Percentiles rank a stretch among this genome's conserved stretches.
Conservation (phyloP, 306 rosid genomes). For the Mimosa bimucronata region DNA sequence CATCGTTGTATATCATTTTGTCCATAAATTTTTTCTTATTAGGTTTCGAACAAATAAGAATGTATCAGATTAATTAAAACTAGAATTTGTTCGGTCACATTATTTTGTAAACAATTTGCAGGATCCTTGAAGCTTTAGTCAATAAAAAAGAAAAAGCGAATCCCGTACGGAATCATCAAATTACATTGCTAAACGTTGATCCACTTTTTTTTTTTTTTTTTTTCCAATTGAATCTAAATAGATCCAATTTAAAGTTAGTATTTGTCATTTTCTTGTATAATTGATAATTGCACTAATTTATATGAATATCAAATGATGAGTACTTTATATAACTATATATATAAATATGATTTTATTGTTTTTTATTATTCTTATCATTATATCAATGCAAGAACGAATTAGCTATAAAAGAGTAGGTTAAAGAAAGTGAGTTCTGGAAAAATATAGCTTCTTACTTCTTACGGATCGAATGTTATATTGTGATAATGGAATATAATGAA, state of each 20-base stretch:
- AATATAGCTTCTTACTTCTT: background rate
- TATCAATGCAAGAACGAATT: background rate
- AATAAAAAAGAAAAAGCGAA: no score
- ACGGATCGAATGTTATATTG: no score
- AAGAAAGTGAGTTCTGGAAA: background rate
- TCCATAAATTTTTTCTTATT: no score
- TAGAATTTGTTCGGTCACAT: background rate
- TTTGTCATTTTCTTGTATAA: background rate
- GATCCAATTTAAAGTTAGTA: background rate
- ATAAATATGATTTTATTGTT: no score
- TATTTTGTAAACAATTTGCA: no score
- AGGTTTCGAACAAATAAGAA: background rate
- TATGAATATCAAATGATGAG: background rate
- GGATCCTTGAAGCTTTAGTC: background rate
- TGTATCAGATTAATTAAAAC: background rate
- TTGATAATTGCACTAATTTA: background rate
- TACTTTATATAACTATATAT: no score
- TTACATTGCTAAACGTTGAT: no score
- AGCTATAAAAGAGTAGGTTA: background rate
- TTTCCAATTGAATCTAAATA: background rate
- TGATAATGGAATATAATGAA: background rate
- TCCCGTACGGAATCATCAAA: no score
- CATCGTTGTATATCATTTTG: background rate
- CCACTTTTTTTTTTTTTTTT: no score
- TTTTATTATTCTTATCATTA: background rate